Base-by-base conservation (phyloP, 495 filamentous ascomycete species). In the Talaromyces proteolyticus region DNA sequence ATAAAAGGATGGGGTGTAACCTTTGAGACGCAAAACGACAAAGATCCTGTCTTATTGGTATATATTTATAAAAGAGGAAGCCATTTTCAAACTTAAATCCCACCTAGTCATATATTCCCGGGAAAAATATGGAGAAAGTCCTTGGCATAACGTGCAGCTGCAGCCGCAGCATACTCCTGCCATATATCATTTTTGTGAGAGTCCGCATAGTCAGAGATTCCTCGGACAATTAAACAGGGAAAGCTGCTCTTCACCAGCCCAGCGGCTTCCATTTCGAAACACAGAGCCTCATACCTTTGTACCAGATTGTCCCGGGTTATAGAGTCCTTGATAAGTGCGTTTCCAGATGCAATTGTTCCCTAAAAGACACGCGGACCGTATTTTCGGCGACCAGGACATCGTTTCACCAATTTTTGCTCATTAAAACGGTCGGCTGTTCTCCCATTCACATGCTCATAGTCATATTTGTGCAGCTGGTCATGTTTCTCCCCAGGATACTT, bases 181-280 rank as follows among this genome's bases (percentile, higher is more conserved):
- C 57, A 61, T 4, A 22, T 42, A 38, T 59, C 48, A 40, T 61
- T 57, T 46, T 61, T 61, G 23, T 57, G 57, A 12, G 49, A 52
- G 38, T 61, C 58, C 7, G 52, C 49, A 50, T 61, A 61, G 42
- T 61, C 57, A 37, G 53, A 57, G 19, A 61, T 53, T 24, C 58
- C 58, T 42, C 53, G 36, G 3, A 61, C 50, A 12, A 59, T 50
- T 3, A 59, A 47, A 43, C 56, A 59, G 26, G 34, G 47, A 34
- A 46, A 46, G n/a, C 6, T 25, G 12, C n/a, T 46, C 4, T 26
- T 46, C 44, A 36, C 29, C n/a, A n/a, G n/a, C n/a, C n/a, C n/a
- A n/a, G n/a, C n/a, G n/a, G 42, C 20, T 12, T 44, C 42, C 42
- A 44, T 44, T 1, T 46, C 44, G 29, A 22, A 46, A 19, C 24